A percentile compares a stretch with the other conserved stretches of the same genome.
Evolutionary conservation across 2,329 filamentous ascomycete genomes (phyloP).

Genomic region (Raffaelea arxii): DNA sequence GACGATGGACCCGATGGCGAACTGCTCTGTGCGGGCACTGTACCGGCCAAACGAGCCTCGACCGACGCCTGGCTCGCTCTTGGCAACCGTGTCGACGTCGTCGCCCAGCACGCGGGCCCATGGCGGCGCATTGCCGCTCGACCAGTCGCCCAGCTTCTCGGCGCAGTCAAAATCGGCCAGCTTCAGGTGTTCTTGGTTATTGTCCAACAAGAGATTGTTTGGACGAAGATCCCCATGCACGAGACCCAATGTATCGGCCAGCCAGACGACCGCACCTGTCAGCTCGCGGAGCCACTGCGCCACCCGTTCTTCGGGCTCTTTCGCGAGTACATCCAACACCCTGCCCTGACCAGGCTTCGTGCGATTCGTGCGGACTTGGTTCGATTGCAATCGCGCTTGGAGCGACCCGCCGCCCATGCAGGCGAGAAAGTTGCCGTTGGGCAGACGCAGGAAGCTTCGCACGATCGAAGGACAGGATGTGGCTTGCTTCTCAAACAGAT

Average conservation of each 20-base stretch:
- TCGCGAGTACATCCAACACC: too few species aligned
- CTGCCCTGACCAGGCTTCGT: not conserved
- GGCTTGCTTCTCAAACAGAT: not conserved
- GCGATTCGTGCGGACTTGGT: not conserved
- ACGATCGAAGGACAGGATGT: not conserved
- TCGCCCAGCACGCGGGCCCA: not conserved
- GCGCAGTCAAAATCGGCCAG: not conserved
- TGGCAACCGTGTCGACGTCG: not conserved
- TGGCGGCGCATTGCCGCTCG: not conserved
- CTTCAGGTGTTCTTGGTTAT: not conserved
- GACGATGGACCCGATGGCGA: not conserved
- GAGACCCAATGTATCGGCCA: not conserved
- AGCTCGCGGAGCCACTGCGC: not conserved
- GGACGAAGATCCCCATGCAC: not conserved
- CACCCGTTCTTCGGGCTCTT: not conserved
- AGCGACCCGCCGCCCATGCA: not conserved
- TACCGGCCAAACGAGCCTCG: not conserved
- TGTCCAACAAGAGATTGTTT: not conserved
- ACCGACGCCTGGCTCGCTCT: not conserved
- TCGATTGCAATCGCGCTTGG: not conserved
- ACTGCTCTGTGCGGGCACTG: not conserved
- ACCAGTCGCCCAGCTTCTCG: not conserved
- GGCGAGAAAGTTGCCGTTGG: not conserved
- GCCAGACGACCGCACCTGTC: not conserved
- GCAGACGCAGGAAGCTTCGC: not conserved